Base-by-base conservation (phyloP, 2,329 filamentous ascomycete genomes). In the Orbilia quercus region DNA sequence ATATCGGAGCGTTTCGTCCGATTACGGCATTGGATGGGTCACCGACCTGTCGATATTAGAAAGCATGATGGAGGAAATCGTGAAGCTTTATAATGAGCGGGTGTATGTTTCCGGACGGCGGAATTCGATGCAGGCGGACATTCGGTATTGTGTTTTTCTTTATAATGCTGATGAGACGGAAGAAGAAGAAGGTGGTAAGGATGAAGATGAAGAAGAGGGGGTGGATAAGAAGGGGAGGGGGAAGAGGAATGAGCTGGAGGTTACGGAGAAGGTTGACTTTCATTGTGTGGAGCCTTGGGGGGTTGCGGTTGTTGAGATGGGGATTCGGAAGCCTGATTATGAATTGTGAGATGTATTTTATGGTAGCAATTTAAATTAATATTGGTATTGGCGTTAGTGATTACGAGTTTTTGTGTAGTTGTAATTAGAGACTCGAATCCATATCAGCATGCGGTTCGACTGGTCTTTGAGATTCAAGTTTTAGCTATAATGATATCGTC, bases 51-150 rank as follows among this genome's bases (percentile, higher is more conserved):
- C 18, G 0, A 45, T 72, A 2, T 11, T 72, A 2, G 7, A 57
- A 11, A 47, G 36, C 9, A 31, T 72, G 16, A 64, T 72, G 67
- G 42, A 64, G 1, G 59, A 64, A 40, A 36, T 72, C n/a, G 18
- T 65, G 1, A 18, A 38, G 9, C 16, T 72, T 44, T 36, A 55
- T 28, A 53, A 72, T 11, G 58, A 64, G 11, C 36, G 44, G 20
- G 34, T 59, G 12, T 72, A 72, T 20, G n/a, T 64, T 1, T n/a
- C 50, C 7, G 59, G 67, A 1, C 44, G 31, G 14, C 42, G 40
- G 28, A 72, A 72, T 36, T 48, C 51, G 6, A 18, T 72, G 7
- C 58, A 64, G 28, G 59, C 59, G n/a, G 67, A 72, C 18, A 51
- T 64, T 25, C 14, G 45, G 5, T 64, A 63, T 25, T 57, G 51